Percentiles rank a stretch among this genome's conserved stretches.
Conservation (phyloP, 2,329 filamentous ascomycete genomes). For the Phialocephala sp. region DNA sequence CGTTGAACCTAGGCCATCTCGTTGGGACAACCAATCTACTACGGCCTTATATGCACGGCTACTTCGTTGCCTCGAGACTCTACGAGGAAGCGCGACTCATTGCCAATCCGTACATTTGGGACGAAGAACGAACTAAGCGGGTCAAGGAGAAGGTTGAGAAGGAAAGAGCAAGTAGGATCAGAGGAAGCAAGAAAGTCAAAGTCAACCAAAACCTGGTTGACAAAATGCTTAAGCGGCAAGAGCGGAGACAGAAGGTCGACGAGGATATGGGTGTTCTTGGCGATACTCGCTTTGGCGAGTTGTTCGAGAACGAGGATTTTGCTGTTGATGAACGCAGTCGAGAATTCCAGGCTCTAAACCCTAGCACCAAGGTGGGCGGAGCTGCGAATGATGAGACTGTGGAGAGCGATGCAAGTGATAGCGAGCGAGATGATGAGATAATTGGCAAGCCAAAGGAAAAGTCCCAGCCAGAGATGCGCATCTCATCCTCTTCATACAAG, state of each 20-base stretch:
- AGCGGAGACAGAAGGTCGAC: constrained; percentile 63
- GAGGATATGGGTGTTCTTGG: constrained; percentile 71
- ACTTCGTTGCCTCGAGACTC: constrained; percentile 92
- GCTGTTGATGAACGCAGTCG: constrained; percentile 85
- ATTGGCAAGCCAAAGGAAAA: constrained; percentile 40
- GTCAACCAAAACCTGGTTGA: constrained; percentile 86
- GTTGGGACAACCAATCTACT: constrained; percentile 89
- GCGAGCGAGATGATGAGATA: constrained; percentile 50
- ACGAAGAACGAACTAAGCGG: constrained; percentile 88
- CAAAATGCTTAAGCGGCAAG: constrained; percentile 71
- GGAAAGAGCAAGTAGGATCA: constrained; percentile 91
- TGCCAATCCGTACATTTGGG: constrained; percentile 90
- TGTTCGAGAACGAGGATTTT: constrained; percentile 95
- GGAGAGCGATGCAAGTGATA: constrained; percentile 45
- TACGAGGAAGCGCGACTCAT: constrained; percentile 96
- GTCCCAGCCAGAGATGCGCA: constrained; percentile 59
- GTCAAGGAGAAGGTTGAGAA: constrained; percentile 96
- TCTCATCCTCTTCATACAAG: constrained; percentile 71
- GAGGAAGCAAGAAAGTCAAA: constrained; percentile 96
- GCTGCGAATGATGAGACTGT: constrained; percentile 45
- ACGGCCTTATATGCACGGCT: constrained; percentile 98
- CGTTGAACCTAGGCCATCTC: constrained; percentile 85
- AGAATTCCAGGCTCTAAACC: constrained; percentile 89
- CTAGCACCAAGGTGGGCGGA: constrained; percentile 68
- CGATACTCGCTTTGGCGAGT: constrained; percentile 83